Evolutionary conservation across 176 grass and related monocot genomes (phyloP).

Genomic region (Eragrostis nindensis): DNA sequence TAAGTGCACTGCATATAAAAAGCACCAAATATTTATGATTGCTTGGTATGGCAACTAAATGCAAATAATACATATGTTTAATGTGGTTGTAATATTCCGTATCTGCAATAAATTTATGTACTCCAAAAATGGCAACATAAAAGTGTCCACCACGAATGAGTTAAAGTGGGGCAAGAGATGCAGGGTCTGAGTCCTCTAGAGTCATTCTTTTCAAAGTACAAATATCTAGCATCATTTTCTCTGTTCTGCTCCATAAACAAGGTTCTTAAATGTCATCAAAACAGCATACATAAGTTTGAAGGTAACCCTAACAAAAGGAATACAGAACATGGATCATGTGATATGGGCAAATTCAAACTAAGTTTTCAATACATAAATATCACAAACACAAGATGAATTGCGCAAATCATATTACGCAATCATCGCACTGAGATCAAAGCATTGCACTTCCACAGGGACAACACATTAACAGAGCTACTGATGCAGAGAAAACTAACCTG

Average conservation of each 20-base stretch:
- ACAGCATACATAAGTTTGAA: neutral
- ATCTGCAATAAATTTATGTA: neutral
- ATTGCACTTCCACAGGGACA: neutral
- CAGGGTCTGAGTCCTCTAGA: neutral
- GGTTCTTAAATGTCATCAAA: neutral
- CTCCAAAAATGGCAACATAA: neutral
- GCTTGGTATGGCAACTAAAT: neutral
- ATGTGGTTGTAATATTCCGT: neutral
- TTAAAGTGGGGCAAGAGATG: neutral
- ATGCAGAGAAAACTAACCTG: constrained; percentile 61
- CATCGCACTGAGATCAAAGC: neutral
- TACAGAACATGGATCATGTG: neutral
- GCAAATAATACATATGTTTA: neutral
- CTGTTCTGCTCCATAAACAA: neutral
- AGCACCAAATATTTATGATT: neutral
- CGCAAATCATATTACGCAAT: neutral
- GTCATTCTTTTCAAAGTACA: neutral
- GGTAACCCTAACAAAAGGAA: neutral
- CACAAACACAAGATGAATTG: neutral
- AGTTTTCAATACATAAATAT: too few species aligned
- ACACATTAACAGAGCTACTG: constrained; percentile 10
- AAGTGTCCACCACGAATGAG: neutral
- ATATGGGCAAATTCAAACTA: neutral
- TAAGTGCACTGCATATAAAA: neutral
- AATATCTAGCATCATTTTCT: neutral